Conservation (phyloP, 1,284 basidiomycete species). For the Limonomyces culmigenus region DNA sequence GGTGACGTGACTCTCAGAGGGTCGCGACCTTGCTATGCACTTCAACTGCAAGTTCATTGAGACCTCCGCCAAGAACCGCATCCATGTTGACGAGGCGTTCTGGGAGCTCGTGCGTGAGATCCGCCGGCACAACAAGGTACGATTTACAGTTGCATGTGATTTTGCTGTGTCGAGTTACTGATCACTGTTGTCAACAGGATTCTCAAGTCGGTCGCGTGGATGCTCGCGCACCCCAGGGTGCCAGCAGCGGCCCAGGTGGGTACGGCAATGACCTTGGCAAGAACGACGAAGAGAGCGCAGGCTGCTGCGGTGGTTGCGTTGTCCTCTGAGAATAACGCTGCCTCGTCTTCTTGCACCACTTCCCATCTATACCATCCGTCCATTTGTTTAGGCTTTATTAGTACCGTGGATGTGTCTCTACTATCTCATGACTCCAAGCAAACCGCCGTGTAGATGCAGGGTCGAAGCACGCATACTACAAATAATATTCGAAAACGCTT, state of each 20-base stretch:
- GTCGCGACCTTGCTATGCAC: conserved; percentile 90
- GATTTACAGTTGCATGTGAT: conserved; percentile 4
- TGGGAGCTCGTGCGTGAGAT: conserved; percentile 93
- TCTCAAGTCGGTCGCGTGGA: too few species aligned
- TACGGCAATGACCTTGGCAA: conserved; percentile 27
- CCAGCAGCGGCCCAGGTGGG: conserved; percentile 25
- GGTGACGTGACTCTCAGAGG: conserved; percentile 48
- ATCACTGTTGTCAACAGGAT: conserved; percentile 20
- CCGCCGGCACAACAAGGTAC: conserved; percentile 85
- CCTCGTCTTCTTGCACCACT: too few species aligned
- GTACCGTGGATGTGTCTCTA: too few species aligned
- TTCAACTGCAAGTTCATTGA: conserved; percentile 97
- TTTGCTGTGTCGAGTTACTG: background rate
- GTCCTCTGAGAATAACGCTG: too few species aligned
- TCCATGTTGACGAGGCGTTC: conserved; percentile 99
- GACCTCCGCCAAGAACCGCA: conserved; percentile 95
- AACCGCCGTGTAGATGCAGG: too few species aligned
- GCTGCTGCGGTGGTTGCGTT: conserved; percentile 64
- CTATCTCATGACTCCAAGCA: too few species aligned
- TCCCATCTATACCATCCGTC: too few species aligned
- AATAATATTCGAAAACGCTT: too few species aligned
- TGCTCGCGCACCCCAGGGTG: conserved; percentile 32
- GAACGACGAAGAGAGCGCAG: conserved; percentile 33
- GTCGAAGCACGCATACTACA: too few species aligned
- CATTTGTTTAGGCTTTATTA: too few species aligned